Evolutionary conservation across 768 basidiomycete genomes (phyloP).

Genomic region (Pseudohyphozyma bogoriensis): DNA sequence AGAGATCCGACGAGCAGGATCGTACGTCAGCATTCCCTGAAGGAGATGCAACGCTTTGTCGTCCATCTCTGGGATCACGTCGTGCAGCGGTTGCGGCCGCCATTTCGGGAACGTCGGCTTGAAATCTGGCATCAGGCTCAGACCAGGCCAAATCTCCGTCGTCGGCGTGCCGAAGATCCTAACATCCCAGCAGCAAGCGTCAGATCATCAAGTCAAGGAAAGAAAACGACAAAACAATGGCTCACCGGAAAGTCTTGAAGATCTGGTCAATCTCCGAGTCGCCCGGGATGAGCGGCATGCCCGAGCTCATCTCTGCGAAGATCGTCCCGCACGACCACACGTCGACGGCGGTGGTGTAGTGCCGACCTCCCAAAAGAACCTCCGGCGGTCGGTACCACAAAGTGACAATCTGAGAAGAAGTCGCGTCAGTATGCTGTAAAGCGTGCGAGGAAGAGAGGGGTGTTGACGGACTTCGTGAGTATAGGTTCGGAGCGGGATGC

Average conservation of each 20-base stretch:
- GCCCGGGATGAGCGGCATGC: constrained; percentile 59
- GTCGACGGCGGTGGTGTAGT: constrained; percentile 67
- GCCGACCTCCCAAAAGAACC: constrained; percentile 85
- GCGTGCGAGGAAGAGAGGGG: not conserved
- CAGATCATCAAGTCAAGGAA: not conserved
- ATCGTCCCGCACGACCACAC: constrained; percentile 99
- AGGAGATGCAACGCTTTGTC: constrained; percentile 21
- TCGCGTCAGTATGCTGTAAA: not conserved
- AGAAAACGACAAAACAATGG: constrained; percentile 7
- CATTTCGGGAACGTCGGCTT: constrained; percentile 95
- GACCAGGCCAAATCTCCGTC: constrained; percentile 81
- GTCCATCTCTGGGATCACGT: constrained; percentile 27
- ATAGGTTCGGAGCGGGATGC: constrained; percentile 94
- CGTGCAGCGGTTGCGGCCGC: constrained; percentile 57
- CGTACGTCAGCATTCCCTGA: constrained; percentile 21
- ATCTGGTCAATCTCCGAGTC: constrained; percentile 99
- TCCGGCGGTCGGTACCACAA: constrained; percentile 99
- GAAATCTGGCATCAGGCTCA: constrained; percentile 79
- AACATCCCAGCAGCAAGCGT: not conserved
- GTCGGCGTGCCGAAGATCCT: constrained; percentile 91
- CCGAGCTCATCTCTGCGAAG: constrained; percentile 83
- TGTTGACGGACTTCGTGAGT: constrained; percentile 85
- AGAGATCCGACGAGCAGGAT: constrained; percentile 24
- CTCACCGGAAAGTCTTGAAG: constrained; percentile 94
- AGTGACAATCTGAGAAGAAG: constrained; percentile 72